phyloP scores from a whole-genome alignment of 2,329 filamentous ascomycete species.

The Rhynchosporium secalis region DNA sequence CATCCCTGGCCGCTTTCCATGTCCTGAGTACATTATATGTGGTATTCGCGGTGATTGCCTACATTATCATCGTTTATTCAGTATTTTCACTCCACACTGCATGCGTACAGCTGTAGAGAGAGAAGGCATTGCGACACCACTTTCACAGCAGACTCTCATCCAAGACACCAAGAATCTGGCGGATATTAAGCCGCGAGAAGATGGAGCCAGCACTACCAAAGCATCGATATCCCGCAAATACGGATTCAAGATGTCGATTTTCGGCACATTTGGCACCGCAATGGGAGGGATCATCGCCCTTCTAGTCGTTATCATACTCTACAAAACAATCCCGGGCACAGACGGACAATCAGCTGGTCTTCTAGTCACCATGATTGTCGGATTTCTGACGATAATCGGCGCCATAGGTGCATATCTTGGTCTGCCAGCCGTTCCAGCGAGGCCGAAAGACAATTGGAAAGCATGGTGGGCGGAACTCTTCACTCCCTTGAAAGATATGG shows the following conservation, averaged over 20 bases:
- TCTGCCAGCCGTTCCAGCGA: slow-evolving; percentile 5
- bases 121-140: neutral
- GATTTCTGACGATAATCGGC: slow-evolving; percentile 13
- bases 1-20: slow-evolving; percentile 3
- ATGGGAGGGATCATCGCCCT: slow-evolving; percentile 7
- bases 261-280: neutral
- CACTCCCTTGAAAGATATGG: slow-evolving; percentile 6
- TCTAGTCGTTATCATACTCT: slow-evolving; percentile 10
- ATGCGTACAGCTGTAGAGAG: slow-evolving; percentile 11
- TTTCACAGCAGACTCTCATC: slow-evolving; percentile 1
- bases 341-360: slow-evolving; percentile 1
- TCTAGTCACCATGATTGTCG: slow-evolving; percentile 10
- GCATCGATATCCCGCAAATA: slow-evolving; percentile 1
- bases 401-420: slow-evolving; percentile 4
- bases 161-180: slow-evolving; percentile 5
- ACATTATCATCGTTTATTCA: slow-evolving; percentile 11
- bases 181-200: neutral
- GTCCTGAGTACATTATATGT: slow-evolving; percentile 14
- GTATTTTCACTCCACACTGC: slow-evolving; percentile 17
- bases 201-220: neutral
- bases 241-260: slow-evolving; percentile 16
- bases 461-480: slow-evolving; percentile 13
- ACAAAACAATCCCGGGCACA: neutral
- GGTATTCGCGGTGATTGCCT: slow-evolving; percentile 14
- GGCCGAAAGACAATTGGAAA: slow-evolving; percentile 6